phyloP scores from a whole-genome alignment of 179 eudicot genomes.

The Actinidia arguta region DNA sequence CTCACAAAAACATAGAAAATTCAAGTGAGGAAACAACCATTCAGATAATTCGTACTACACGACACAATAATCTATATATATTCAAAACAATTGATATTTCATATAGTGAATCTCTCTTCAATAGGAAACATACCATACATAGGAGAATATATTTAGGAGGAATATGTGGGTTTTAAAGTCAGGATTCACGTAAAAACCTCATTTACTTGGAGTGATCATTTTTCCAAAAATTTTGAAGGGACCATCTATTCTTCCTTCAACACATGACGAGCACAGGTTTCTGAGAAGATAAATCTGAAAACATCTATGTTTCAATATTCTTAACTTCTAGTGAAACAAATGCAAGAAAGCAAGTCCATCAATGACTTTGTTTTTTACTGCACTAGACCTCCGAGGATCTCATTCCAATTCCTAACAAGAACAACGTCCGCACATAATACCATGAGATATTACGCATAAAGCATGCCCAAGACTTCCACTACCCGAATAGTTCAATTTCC shows the following conservation, averaged over 20 bases:
- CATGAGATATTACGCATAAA: conserved; percentile 1
- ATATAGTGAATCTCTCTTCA: not conserved
- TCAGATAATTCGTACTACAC: not conserved
- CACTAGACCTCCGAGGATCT: not conserved
- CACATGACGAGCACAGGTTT: not conserved
- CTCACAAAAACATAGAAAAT: not conserved
- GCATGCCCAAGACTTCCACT: not conserved
- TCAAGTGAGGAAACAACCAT: not conserved
- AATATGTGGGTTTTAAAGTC: not conserved
- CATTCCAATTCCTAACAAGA: not conserved
- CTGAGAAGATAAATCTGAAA: not conserved
- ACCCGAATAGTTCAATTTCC: not conserved
- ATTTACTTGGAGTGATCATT: not conserved
- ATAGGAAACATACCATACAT: not conserved
- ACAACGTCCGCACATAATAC: not conserved
- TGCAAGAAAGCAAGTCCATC: conserved; percentile 5
- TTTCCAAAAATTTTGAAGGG: not conserved
- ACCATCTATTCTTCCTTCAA: not conserved
- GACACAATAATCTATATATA: not conserved
- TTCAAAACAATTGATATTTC: not conserved
- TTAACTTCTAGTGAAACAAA: not conserved
- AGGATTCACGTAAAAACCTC: not conserved
- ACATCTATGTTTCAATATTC: not conserved
- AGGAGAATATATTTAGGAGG: not conserved
- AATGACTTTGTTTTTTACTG: not conserved